Conservation (phyloP, 1,284 basidiomycete genomes). For the Moesziomyces parantarcticus region DNA sequence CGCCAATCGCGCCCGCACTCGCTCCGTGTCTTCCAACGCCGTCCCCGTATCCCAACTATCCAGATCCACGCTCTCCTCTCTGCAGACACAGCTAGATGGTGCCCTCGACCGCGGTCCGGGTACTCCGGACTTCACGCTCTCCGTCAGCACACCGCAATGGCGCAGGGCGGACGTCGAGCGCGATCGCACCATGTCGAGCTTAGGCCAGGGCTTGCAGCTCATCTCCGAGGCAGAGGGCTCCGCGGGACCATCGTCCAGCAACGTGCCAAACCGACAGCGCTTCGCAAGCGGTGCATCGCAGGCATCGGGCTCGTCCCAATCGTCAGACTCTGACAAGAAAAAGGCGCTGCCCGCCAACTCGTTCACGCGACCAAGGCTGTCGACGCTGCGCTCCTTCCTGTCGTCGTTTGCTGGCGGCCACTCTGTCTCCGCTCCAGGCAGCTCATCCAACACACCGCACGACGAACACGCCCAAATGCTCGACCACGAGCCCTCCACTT, state of each 20-base stretch:
- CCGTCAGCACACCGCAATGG: conserved; percentile 37
- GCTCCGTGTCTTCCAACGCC: conserved; percentile 45
- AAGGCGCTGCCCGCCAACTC: conserved; percentile 7
- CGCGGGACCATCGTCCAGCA: conserved; percentile 10
- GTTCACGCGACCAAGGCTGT: conserved; percentile 22
- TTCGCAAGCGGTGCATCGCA: conserved; percentile 27
- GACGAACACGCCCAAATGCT: background rate
- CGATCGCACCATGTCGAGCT: conserved; percentile 39
- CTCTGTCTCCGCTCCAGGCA: conserved; percentile 19
- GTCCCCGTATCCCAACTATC: conserved; percentile 31
- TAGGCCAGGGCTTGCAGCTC: conserved; percentile 44
- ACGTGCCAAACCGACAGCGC: conserved; percentile 19
- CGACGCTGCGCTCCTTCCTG: conserved; percentile 49
- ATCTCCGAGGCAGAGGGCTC: conserved; percentile 33
- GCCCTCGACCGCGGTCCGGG: conserved; percentile 44
- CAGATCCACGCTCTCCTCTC: conserved; percentile 20
- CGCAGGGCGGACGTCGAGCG: conserved; percentile 33
- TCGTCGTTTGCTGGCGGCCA: conserved; percentile 40
- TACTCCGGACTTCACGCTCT: conserved; percentile 50
- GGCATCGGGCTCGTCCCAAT: conserved; percentile 11
- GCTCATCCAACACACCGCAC: conserved; percentile 22
- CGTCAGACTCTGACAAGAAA: conserved; percentile 37
- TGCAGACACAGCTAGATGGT: conserved; percentile 13
- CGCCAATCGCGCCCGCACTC: conserved; percentile 25
- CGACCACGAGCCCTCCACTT: background rate